A percentile compares a stretch with the other conserved stretches of the same genome.
Conservation (phyloP, 2,329 filamentous ascomycete species). For the Alternaria viburni region DNA sequence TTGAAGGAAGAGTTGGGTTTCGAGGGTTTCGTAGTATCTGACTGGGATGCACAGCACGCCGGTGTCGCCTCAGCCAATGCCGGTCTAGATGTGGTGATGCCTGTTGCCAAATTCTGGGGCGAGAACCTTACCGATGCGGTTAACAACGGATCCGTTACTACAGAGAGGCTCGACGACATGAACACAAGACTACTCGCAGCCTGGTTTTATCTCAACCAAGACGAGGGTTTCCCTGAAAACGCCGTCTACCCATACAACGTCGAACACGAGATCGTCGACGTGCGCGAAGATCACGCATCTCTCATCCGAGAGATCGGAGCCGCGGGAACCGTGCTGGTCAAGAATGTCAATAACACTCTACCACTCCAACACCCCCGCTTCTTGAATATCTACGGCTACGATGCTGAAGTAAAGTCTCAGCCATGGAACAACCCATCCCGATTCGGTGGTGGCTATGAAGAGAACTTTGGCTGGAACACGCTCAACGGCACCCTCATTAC, state of each 20-base stretch:
- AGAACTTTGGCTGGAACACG: slow-evolving; percentile 45
- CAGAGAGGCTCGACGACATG: slow-evolving; percentile 39
- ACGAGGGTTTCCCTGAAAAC: slow-evolving; percentile 42
- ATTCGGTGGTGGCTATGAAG: slow-evolving; percentile 49
- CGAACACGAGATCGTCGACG: slow-evolving; percentile 54
- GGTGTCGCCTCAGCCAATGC: slow-evolving; percentile 54
- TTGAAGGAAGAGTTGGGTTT: slow-evolving; percentile 60
- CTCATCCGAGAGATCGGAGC: slow-evolving; percentile 51
- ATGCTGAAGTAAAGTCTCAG: slow-evolving; percentile 42
- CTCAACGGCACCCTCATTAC: slow-evolving; percentile 52
- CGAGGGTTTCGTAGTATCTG: slow-evolving; percentile 49
- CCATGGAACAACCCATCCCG: slow-evolving; percentile 49
- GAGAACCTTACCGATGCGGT: slow-evolving; percentile 39
- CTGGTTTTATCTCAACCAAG: slow-evolving; percentile 46
- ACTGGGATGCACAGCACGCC: slow-evolving; percentile 55
- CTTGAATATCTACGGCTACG: slow-evolving; percentile 50
- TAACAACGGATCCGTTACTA: slow-evolving; percentile 34
- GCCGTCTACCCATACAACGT: slow-evolving; percentile 31
- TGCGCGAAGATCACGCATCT: slow-evolving; percentile 50
- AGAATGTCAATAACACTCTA: slow-evolving; percentile 61
- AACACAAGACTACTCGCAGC: slow-evolving; percentile 37
- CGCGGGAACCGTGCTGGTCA: slow-evolving; percentile 52
- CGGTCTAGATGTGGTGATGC: slow-evolving; percentile 57
- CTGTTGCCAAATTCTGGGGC: slow-evolving; percentile 40
- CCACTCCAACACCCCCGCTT: slow-evolving; percentile 56